Evolutionary conservation across 2,329 filamentous ascomycete species (phyloP), one percentile per base, ranked within the genome.

Genomic region (Botrytis squamosa): DNA sequence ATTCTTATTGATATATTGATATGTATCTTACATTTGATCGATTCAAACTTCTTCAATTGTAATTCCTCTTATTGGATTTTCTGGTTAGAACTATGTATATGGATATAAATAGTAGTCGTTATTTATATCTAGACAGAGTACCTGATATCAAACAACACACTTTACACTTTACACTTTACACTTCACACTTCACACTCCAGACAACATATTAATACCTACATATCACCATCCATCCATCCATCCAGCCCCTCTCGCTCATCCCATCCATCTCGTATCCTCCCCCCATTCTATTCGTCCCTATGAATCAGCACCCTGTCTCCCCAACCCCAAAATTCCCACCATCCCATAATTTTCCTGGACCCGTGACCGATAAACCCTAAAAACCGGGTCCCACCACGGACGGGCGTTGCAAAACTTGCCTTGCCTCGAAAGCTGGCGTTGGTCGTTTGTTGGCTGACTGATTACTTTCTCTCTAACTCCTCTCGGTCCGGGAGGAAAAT

Each of bases 351-450:
- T 71, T 65, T 65, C 59, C n/a, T 52, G 8, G 66, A 63, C 69
- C 60, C 69, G 69, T 71, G 69, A 71, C 69, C 59, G 59, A 71
- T 52, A 16, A 71, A 65, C 38, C 44, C 16, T n/a, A 20, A 70
- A 68, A 71, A 52, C 44, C 59, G 69, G 59, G 69, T 71, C 69
- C 69, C 69, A 71, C 44, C 52, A 57, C 12, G 25, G n/a, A 57
- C 12, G 12, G n/a, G n/a, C 52, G 52, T 57, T 57, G 14, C 52
- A 29, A 57, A 57, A 57, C 14, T 18, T 7, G n/a, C n/a, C 14
- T 18, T 7, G n/a, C n/a, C 40, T 71, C 44, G 33, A 33, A 33
- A 44, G 55, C 42, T 49, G 40, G 69, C 20, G 69, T 64, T 71
- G 40, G 69, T 52, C 14, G 44, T 64, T 22, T 40, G 69, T 44